phyloP scores from a whole-genome alignment of 1,284 basidiomycete species.

The Fistulina hepatica region DNA sequence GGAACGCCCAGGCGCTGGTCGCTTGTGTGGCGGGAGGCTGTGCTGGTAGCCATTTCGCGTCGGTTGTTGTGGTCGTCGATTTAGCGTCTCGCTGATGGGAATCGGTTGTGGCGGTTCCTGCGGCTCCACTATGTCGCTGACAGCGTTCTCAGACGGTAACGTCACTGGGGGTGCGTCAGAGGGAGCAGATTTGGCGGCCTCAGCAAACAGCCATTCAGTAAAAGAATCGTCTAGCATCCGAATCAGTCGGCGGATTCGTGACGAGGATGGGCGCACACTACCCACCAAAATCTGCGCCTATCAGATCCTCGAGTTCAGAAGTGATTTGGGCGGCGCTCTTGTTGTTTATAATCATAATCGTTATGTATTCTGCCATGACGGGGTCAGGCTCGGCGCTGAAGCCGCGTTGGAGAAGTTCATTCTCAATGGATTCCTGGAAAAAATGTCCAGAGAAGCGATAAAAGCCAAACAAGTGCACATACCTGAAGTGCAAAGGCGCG shows the following conservation, averaged over 20 bases:
- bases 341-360: conserved; percentile 87
- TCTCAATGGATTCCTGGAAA: conserved; percentile 63
- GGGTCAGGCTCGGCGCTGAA: conserved; percentile 73
- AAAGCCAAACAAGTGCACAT: conserved; percentile 13
- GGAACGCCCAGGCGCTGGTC: conserved; percentile 59
- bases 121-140: no score
- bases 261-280: conserved; percentile 8
- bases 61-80: conserved; percentile 16
- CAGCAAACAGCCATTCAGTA: conserved; percentile 74
- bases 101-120: conserved; percentile 17
- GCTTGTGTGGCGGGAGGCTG: conserved; percentile 47
- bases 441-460: conserved; percentile 11
- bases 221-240: conserved; percentile 52
- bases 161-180: conserved; percentile 34
- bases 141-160: no score
- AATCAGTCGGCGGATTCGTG: conserved; percentile 14
- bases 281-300: conserved; percentile 69
- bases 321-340: conserved; percentile 80
- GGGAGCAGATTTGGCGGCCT: conserved; percentile 58
- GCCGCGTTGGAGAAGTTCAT: conserved; percentile 67
- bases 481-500: conserved; percentile 65
- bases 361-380: conserved; percentile 88
- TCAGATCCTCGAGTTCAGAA: conserved; percentile 69
- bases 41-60: conserved; percentile 22
- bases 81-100: conserved; percentile 24